Evolutionary conservation across 768 basidiomycete species (phyloP).

Genomic region (Boletus pseudo-olivaceus): DNA sequence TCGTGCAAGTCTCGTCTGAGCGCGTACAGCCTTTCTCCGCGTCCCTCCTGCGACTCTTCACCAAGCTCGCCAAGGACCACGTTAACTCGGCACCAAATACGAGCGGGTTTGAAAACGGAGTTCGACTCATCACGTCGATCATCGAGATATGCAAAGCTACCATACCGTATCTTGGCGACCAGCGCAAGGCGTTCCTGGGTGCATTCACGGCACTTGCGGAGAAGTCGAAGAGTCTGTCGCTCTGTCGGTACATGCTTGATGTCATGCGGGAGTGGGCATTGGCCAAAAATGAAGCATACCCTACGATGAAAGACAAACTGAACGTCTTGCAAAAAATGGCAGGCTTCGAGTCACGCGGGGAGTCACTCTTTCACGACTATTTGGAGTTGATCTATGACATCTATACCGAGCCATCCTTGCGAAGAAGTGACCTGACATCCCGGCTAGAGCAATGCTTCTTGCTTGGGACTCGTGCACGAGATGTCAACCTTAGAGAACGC

Average conservation of each 20-base stretch:
- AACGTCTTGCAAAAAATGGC: slow-evolving; percentile 86
- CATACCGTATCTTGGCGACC: slow-evolving; percentile 81
- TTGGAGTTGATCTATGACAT: slow-evolving; percentile 91
- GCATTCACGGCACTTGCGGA: slow-evolving; percentile 81
- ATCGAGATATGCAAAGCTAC: slow-evolving; percentile 83
- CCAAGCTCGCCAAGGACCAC: slow-evolving; percentile 86
- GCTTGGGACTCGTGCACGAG: slow-evolving; percentile 83
- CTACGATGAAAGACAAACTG: slow-evolving; percentile 95
- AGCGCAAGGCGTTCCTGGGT: slow-evolving; percentile 75
- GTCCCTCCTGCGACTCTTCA: slow-evolving; percentile 77
- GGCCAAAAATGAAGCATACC: slow-evolving; percentile 77
- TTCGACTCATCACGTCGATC: slow-evolving; percentile 69
- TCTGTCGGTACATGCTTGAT: slow-evolving; percentile 84
- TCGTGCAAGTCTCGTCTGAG: slow-evolving; percentile 76
- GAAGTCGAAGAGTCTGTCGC: slow-evolving; percentile 74
- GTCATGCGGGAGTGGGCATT: slow-evolving; percentile 89
- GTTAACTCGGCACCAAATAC: slow-evolving; percentile 51
- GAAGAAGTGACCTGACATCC: slow-evolving; percentile 90
- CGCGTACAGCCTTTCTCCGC: slow-evolving; percentile 77
- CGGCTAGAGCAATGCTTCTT: slow-evolving; percentile 92
- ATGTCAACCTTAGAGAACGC: slow-evolving; percentile 69
- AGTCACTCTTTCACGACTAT: slow-evolving; percentile 78
- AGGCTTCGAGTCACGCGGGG: slow-evolving; percentile 73
- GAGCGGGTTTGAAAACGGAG: slow-evolving; percentile 53
- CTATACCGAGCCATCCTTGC: slow-evolving; percentile 81